Base-by-base conservation (phyloP, 2,329 filamentous ascomycete species). In the Epichloe coenophiala region DNA sequence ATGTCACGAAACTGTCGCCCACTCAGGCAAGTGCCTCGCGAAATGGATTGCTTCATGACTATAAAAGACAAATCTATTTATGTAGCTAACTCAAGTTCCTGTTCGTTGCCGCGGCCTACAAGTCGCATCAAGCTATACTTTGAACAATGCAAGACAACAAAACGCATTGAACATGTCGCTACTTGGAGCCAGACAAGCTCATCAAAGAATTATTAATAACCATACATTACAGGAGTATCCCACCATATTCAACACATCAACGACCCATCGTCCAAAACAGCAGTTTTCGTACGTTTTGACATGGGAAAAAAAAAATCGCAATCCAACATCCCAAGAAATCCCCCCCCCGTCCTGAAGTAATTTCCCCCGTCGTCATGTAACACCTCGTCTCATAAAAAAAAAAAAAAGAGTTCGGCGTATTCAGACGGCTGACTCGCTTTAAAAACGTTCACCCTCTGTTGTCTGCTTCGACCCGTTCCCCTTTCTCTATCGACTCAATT, bases 401-500 rank as follows among this genome's bases (percentile, higher is more conserved):
- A 31, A 31, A 9, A 3, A 31, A 11, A 9, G 9, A 31, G 1
- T 3, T 31, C 8, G 9, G 9, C 27, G 27, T 31, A 3, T 9
- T 31, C 3, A 31, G 3, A 31, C 27, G 27, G 2, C 9, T 31
- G 8, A 31, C 27, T 31, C 27, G 8, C 27, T 17, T 11, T 31
- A 1, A 11, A 31, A 31, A 31, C 27, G 3, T 11, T 11, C 27
- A 31, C 9, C 8, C 27, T 31, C 27, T 0, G 27, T 31, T 31
- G 9, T 31, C 27, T 4, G 27, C 27, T 31, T 9, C 27, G 27
- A 31, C 27, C 27, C 9, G 27, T 11, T 31, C 27, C 27, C 27
- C 27, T 31, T 27, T 38, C 23, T 45, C 37, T 44, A 65, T 35
- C 54, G 57, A 42, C 66, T 60, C 50, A 82, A 71, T 54, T 76